phyloP scores from a whole-genome alignment of 2,329 filamentous ascomycete species.

The Aureobasidium leucospermi region DNA sequence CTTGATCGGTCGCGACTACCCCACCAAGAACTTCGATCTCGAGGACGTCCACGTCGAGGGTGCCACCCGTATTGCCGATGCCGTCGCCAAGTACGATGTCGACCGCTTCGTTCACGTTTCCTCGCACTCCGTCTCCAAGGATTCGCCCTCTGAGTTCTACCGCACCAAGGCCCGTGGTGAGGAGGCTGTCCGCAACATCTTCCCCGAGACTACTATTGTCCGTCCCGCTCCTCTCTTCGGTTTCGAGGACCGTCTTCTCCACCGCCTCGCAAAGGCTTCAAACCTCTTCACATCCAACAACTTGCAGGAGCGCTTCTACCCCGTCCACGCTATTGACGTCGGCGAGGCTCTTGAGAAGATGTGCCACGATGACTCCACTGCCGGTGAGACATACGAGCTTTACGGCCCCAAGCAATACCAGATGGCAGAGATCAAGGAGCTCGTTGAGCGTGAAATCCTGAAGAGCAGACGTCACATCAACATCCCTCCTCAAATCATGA shows the following conservation, averaged over 20 bases:
- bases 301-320: constrained; percentile 85
- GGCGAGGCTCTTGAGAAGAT: constrained; percentile 83
- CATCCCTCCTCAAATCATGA: constrained; percentile 71
- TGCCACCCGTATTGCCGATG: constrained; percentile 83
- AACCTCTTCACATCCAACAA: constrained; percentile 88
- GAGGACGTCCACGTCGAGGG: constrained; percentile 92
- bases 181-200: constrained; percentile 76
- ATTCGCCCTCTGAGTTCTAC: constrained; percentile 83
- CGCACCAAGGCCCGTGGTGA: constrained; percentile 83
- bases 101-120: constrained; percentile 96
- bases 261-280: constrained; percentile 70
- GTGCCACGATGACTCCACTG: constrained; percentile 83
- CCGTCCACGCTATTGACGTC: constrained; percentile 89
- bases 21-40: constrained; percentile 96
- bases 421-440: constrained; percentile 72
- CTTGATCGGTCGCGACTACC: constrained; percentile 85
- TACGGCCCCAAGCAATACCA: constrained; percentile 92
- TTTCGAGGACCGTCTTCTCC: constrained; percentile 85
- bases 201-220: constrained; percentile 95
- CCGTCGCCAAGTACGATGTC: constrained; percentile 94
- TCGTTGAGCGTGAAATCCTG: constrained; percentile 89
- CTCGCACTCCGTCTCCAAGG: constrained; percentile 77
- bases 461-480: constrained; percentile 89
- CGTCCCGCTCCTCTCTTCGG: constrained; percentile 90
- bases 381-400: constrained; percentile 85